Base-by-base conservation (phyloP, 2,329 filamentous ascomycete genomes). In the Pyrenophora teres region DNA sequence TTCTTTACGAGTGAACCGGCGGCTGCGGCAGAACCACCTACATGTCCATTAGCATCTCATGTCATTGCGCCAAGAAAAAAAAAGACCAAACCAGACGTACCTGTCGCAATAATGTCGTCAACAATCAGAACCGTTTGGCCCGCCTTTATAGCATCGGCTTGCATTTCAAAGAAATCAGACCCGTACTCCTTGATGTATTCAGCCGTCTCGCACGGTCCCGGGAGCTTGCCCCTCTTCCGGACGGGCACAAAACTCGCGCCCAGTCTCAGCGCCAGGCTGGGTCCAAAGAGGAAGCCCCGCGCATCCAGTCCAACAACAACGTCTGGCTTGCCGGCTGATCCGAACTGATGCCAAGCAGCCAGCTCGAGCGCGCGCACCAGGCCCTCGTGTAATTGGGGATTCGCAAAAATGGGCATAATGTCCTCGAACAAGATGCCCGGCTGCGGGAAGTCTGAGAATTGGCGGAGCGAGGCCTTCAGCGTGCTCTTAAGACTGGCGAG, bases 71-170 rank as follows among this genome's bases (percentile, higher is more conserved):
- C 13, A 15, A 25, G 18, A 9, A 41, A 25, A 13, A 15, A 8
- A n/a, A n/a, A n/a, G n/a, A n/a, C n/a, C n/a, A 21, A 19, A 15
- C 4, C 32, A 2, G 33, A 78, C 87, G 75, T 81, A 96, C 93
- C 93, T 60, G 94, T 99, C 50, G 94, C 94, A 78, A 99, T 97
- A 71, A 99, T 96, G 74, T 99, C 94, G 76, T 99, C 94, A 27
- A 99, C 92, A 61, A 99, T 83, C 57, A 99, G 80, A 51, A 96
- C 93, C 75, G 88, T 92, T 79, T 96, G 90, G 31, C 92, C 92
- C 44, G 85, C 82, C 78, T 89, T 87, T 68, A 99, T 87, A 38
- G 88, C 87, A 75, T 89, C 92, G 62, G 83, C 80, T 80, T 99
- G 94, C 81, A 99, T 95, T 82, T 97, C 90, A 80, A 99, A 97